Evolutionary conservation across 257 asterid species (phyloP).

Genomic region (Scutellaria galericulata): DNA sequence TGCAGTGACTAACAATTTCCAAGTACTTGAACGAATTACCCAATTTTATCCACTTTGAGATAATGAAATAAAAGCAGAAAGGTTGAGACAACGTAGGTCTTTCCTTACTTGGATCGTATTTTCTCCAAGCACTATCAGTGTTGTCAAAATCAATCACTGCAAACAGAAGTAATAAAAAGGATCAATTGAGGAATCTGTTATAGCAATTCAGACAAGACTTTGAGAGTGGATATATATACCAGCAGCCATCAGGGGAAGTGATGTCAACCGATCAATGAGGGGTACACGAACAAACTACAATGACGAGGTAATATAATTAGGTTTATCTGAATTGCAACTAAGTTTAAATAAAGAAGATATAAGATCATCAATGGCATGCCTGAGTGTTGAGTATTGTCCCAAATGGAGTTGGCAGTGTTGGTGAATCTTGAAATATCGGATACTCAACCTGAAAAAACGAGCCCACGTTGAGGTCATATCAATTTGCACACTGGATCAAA

Average conservation of each 20-base stretch:
- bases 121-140: constrained; percentile 63
- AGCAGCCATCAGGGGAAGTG: constrained; percentile 67
- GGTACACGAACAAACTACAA: constrained; percentile 55
- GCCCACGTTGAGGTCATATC: not conserved
- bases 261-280: constrained; percentile 55
- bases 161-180: constrained; percentile 31
- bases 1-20: constrained; percentile 58
- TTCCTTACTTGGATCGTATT: constrained; percentile 60
- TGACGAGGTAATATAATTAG: constrained; percentile 24
- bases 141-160: constrained; percentile 74
- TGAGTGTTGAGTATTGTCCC: constrained; percentile 58
- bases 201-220: constrained; percentile 19
- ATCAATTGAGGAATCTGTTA: not conserved
- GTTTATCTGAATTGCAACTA: constrained; percentile 5
- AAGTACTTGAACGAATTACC: constrained; percentile 27
- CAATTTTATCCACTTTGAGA: constrained; percentile 12
- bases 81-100: not conserved
- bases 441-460: constrained; percentile 52
- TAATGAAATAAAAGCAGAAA: not conserved
- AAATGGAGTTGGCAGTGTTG: constrained; percentile 62
- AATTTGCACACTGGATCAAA: not conserved
- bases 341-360: constrained; percentile 9
- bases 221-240: constrained; percentile 39
- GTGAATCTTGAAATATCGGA: constrained; percentile 58
- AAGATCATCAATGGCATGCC: constrained; percentile 39